Evolutionary conservation across 2,329 filamentous ascomycete genomes (phyloP), one percentile per base, ranked within the genome.

Genomic region (Blastomyces gilchristii): DNA sequence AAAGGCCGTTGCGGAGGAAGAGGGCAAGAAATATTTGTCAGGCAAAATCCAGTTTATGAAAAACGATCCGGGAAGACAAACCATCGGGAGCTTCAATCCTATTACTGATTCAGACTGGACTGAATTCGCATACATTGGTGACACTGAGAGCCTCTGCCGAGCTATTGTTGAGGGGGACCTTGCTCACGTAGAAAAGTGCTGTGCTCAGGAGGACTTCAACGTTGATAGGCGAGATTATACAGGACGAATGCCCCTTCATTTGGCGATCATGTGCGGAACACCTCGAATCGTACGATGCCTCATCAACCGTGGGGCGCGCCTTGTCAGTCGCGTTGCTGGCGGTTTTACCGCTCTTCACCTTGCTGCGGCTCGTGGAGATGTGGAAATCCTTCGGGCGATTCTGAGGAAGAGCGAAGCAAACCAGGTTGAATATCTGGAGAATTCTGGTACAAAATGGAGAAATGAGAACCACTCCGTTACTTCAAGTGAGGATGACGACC

Each of bases 91-190:
- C 52, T 95, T 95, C 77, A 88, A 94, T 68, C 91, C 90, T 0
- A 80, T 93, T 47, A 92, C 88, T 0, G 86, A 90, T 52, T 82
- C 90, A 60, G 90, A 94, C 70, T 95, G 90, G 89, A 94, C 90
- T 0, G 66, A 92, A 67, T 94, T 95, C 90, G 90, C 90, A 0
- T 96, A 95, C 67, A 82, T 95, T 45, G 89, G 90, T 12, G 89
- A 91, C 67, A 92, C 89, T 0, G 85, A 85, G 47, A 80, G 83
- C 18, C 80, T 96, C 1, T 95, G 89, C 69, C 87, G 91, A 70
- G 90, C 89, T 0, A 95, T 96, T 63, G 85, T 92, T 3, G 86
- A 91, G 68, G 79, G 82, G 1, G 87, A 95, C 72, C 68, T 87
- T 2, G 85, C 89, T 47, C 82, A 85, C 65, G 87, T 95, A 2